Evolutionary conservation across 768 basidiomycete species (phyloP), one percentile per base, ranked within the genome.

Genomic region (Piloderma croceum): DNA sequence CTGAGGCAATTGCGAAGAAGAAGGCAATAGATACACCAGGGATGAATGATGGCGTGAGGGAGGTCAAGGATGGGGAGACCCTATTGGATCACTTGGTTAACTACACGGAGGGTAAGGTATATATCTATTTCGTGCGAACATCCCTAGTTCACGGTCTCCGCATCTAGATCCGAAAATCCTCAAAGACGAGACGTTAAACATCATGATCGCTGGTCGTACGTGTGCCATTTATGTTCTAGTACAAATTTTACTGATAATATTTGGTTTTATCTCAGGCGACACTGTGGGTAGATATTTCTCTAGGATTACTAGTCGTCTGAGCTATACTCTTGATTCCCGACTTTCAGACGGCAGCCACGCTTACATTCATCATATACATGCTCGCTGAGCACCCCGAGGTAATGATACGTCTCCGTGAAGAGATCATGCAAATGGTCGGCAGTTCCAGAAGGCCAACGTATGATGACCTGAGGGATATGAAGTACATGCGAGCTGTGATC

Each of bases 61-160:
- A 55, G 35, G 53, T 61, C 43, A 31, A 51, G 44, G 73, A 74
- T 35, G 64, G 61, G 2, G 67, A 67, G 40, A 74, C 64, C 1
- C 54, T 77, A 18, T 52, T 78, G 48, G 73, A 74, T 39, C 73
- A 77, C 56, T 49, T 80, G 45, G 67, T 77, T n/a, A 66, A 69
- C 24, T 67, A 66, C 25, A 79, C 76, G 2, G 64, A 77, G 50
- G 74, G 76, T 76, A 22, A 37, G 60, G 44, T 27, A 9, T 29
- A 29, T 15, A 29, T 29, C 27, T n/a, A n/a, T n/a, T n/a, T n/a
- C n/a, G n/a, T n/a, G n/a, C n/a, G n/a, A n/a, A n/a, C n/a, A n/a
- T n/a, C n/a, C n/a, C n/a, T n/a, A n/a, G n/a, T n/a, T n/a, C n/a
- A n/a, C n/a, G n/a, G n/a, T n/a, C n/a, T n/a, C n/a, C n/a, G n/a